Evolutionary conservation across 768 basidiomycete species (phyloP).

Genomic region (Leccinum imitatum): DNA sequence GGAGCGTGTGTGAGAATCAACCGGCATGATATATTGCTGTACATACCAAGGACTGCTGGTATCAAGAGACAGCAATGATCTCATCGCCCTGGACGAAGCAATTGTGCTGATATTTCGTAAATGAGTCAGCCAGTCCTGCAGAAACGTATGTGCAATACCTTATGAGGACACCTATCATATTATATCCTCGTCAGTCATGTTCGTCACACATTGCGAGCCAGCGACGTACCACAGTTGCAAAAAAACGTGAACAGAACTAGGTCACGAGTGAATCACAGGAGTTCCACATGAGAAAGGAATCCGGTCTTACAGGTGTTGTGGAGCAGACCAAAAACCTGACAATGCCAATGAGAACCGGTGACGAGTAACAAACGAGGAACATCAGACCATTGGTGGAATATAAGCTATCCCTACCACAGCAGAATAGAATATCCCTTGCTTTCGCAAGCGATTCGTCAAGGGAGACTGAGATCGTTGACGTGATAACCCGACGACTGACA

Average conservation of each 20-base stretch:
- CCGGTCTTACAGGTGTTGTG: conserved; percentile 4
- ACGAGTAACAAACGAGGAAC: not conserved
- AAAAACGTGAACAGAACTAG: not conserved
- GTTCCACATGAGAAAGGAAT: not conserved
- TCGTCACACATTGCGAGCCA: not conserved
- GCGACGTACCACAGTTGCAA: conserved; percentile 6
- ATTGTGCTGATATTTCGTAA: conserved; percentile 4
- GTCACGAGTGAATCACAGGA: not conserved
- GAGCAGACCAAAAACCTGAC: conserved; percentile 10
- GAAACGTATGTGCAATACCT: conserved; percentile 8
- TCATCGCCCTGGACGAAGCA: conserved; percentile 15
- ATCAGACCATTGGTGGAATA: conserved; percentile 12
- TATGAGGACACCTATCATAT: conserved; percentile 4
- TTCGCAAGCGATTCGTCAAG: conserved; percentile 15
- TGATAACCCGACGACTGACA: conserved; percentile 20
- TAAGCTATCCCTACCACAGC: conserved; percentile 13
- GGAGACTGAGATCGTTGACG: conserved; percentile 9
- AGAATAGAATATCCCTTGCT: conserved; percentile 22
- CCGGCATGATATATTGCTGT: not conserved
- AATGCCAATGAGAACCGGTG: not conserved
- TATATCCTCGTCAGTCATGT: conserved; percentile 1
- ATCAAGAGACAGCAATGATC: conserved; percentile 6
- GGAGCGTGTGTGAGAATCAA: not conserved
- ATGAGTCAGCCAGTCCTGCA: not conserved
- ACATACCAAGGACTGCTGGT: conserved; percentile 5